Conservation (phyloP, 345 rosid species). For the Trapa bicornis region DNA sequence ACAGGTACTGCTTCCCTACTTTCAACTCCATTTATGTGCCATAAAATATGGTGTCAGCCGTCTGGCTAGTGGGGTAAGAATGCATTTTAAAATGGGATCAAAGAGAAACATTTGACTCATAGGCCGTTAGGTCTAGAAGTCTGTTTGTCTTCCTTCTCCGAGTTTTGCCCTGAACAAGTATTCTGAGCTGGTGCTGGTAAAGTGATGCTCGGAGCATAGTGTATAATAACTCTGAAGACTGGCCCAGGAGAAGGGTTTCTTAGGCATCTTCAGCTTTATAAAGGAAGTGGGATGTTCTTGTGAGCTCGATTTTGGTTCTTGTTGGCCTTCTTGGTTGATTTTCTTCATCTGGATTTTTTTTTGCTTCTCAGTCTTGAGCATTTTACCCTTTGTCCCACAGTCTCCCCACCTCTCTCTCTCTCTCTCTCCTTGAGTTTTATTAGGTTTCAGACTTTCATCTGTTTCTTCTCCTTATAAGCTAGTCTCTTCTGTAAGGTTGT, state of each 20-base stretch:
- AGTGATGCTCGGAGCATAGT: no score
- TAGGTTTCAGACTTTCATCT: background rate
- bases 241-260: background rate
- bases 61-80: background rate
- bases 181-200: background rate
- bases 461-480: background rate
- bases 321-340: background rate
- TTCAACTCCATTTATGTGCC: background rate
- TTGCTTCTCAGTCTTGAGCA: background rate
- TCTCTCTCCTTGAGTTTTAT: background rate
- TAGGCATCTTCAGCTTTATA: background rate
- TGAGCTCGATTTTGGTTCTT: conserved; percentile 3
- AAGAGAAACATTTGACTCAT: background rate
- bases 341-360: conserved; percentile 1
- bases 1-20: background rate
- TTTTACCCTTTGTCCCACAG: background rate
- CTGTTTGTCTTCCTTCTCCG: background rate
- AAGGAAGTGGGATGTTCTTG: background rate
- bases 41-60: background rate
- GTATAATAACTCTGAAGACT: background rate
- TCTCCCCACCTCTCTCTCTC: background rate
- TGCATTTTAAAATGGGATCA: background rate
- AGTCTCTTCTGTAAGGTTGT: background rate
- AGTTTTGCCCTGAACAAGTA: background rate
- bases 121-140: background rate